Conservation (phyloP, 768 basidiomycete species). For the Amyloporia xantha region DNA sequence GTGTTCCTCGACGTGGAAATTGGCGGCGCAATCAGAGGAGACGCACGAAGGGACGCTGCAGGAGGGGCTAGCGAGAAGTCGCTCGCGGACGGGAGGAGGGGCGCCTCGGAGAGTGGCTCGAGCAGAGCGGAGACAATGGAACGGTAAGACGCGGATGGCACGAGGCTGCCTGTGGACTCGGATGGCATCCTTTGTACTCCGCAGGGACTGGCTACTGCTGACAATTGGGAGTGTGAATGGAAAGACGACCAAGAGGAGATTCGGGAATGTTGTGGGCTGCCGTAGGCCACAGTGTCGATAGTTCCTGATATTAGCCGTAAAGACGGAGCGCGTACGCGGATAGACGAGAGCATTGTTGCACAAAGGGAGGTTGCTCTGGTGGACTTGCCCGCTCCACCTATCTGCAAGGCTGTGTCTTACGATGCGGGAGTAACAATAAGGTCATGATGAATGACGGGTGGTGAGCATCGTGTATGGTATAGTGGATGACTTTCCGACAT, state of each 20-base stretch:
- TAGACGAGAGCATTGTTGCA: background rate
- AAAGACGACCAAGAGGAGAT: no score
- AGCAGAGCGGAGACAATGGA: conserved; percentile 1
- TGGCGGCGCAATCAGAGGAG: background rate
- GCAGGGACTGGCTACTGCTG: background rate
- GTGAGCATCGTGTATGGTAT: background rate
- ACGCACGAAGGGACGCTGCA: conserved; percentile 6
- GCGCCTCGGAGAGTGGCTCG: conserved; percentile 5
- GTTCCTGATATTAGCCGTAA: background rate
- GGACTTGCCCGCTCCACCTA: no score
- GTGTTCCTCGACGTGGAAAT: background rate
- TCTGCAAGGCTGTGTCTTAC: background rate
- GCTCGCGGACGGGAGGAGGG: background rate
- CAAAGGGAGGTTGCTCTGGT: background rate
- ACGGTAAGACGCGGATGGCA: background rate
- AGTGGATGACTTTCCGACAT: background rate
- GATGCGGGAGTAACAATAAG: background rate
- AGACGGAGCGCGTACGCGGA: background rate
- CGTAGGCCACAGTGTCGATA: background rate
- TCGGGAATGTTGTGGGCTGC: background rate
- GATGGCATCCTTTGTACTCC: background rate
- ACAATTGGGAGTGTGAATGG: no score
- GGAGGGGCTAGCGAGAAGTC: background rate
- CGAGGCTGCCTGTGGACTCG: background rate
- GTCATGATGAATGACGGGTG: background rate